Evolutionary conservation across 2,329 filamentous ascomycete species (phyloP).

Genomic region (Aspergillus carbonarius): DNA sequence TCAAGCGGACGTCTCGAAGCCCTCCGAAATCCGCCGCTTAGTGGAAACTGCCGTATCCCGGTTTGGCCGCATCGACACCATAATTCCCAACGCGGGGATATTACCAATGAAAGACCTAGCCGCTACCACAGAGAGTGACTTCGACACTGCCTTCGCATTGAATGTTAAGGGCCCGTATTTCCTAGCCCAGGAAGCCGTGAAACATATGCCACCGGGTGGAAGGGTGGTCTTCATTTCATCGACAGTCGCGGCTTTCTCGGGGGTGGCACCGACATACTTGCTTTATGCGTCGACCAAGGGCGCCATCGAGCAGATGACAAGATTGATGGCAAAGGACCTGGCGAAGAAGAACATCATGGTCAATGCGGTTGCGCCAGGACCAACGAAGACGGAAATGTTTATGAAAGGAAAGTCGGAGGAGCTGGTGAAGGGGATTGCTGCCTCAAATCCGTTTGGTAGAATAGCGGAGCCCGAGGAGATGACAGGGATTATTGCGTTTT

Average conservation of each 20-base stretch:
- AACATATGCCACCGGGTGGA: constrained; percentile 51
- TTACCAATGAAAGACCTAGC: constrained; percentile 53
- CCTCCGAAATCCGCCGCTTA: constrained; percentile 50
- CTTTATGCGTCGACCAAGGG: constrained; percentile 60
- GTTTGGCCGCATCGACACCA: constrained; percentile 59
- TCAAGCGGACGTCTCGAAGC: constrained; percentile 54
- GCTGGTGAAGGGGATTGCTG: constrained; percentile 44
- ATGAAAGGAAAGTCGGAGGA: constrained; percentile 51
- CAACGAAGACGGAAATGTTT: constrained; percentile 59
- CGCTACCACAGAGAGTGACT: constrained; percentile 51
- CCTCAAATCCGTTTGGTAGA: constrained; percentile 45
- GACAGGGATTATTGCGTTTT: constrained; percentile 48
- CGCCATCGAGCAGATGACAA: constrained; percentile 60
- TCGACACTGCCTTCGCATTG: constrained; percentile 50
- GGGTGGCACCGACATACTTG: constrained; percentile 48
- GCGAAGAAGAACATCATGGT: constrained; percentile 52
- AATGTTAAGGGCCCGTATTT: constrained; percentile 62
- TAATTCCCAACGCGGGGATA: constrained; percentile 58
- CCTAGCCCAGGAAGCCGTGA: constrained; percentile 48
- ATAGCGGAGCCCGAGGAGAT: constrained; percentile 54
- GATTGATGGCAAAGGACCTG: constrained; percentile 57
- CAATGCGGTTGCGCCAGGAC: constrained; percentile 54
- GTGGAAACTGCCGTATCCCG: constrained; percentile 50
- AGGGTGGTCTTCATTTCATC: constrained; percentile 57
- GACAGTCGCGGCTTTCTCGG: constrained; percentile 37